phyloP scores from a whole-genome alignment of 2,329 filamentous ascomycete species.

The Trichoderma afroharzianum region DNA sequence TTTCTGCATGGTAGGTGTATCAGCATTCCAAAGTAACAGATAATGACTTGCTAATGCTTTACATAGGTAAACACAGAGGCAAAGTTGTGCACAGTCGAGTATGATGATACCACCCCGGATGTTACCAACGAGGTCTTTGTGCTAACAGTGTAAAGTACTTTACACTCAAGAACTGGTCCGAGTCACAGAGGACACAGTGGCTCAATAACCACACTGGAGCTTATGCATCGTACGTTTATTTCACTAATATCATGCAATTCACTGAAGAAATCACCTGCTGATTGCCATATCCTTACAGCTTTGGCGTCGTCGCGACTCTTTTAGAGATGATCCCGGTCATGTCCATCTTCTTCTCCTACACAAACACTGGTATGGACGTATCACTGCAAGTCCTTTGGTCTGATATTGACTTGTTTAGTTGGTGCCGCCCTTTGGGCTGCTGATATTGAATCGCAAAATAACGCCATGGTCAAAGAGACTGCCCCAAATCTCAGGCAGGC shows the following conservation, averaged over 20 bases:
- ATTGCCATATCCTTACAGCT: conserved; percentile 46
- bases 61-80: conserved; percentile 45
- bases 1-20: conserved; percentile 60
- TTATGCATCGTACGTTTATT: conserved; percentile 69
- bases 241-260: neutral
- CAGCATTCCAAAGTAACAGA: neutral
- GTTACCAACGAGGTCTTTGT: neutral
- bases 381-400: neutral
- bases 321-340: conserved; percentile 81
- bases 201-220: conserved; percentile 66
- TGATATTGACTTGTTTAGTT: conserved; percentile 45
- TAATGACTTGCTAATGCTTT: neutral
- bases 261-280: conserved; percentile 2
- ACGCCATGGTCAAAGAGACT: conserved; percentile 47
- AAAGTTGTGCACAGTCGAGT: conserved; percentile 52
- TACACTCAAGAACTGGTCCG: conserved; percentile 81
- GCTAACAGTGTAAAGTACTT: conserved; percentile 62
- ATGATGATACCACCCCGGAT: conserved; percentile 26
- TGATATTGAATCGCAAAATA: conserved; percentile 65
- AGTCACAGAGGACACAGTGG: conserved; percentile 62
- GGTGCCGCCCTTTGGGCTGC: conserved; percentile 94
- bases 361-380: conserved; percentile 61
- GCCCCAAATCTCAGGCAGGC: conserved; percentile 49
- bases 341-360: conserved; percentile 83
- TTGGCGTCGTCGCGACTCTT: conserved; percentile 69